These are phyloP conservation scores for Isochrysis galbana DNA, from an alignment of 78 protist species.

Conservation along the genomic window DNA sequence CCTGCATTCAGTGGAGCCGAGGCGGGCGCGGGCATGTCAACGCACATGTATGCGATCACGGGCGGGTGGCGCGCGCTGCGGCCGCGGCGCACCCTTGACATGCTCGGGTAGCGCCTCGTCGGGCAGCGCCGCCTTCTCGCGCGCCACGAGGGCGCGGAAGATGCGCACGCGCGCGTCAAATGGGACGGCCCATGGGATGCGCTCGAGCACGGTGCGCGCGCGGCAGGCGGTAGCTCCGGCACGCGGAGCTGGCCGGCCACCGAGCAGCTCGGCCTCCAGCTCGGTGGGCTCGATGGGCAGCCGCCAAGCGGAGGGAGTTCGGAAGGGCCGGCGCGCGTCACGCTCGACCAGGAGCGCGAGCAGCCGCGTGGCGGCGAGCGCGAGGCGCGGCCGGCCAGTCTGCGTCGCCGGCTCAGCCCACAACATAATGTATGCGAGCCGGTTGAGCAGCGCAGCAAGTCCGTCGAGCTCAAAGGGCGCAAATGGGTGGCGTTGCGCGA, in stretches of 20 bases:
- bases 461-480: background rate
- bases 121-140: background rate
- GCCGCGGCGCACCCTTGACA: background rate
- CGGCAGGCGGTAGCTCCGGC: no score
- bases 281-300: background rate
- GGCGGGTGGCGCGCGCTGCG: background rate
- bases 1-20: background rate
- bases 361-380: background rate
- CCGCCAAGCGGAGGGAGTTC: background rate
- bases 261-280: background rate
- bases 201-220: background rate
- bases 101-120: background rate
- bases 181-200: background rate
- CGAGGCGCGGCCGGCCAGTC: background rate
- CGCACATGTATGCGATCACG: no score
- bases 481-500: background rate
- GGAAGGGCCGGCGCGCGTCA: background rate
- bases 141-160: conserved; percentile 7
- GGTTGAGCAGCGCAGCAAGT: background rate
- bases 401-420: background rate
- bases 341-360: background rate
- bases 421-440: background rate
- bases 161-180: background rate
- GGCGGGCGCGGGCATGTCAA: no score
- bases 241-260: background rate